Evolutionary conservation across 805 yeast genomes (phyloP).

Genomic region (Peterozyma toletana): DNA sequence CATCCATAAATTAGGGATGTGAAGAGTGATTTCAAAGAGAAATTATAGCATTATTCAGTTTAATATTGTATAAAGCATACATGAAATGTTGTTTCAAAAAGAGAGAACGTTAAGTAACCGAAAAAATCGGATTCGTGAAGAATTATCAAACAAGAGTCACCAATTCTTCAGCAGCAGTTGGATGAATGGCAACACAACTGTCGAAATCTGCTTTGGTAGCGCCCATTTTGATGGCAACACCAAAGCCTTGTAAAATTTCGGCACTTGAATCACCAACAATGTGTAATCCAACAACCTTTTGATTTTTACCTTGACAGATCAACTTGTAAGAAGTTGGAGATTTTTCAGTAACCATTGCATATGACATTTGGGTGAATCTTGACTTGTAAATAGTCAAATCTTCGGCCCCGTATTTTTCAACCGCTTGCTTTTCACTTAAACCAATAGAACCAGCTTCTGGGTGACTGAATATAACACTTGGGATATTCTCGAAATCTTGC

Average conservation of each 20-base stretch:
- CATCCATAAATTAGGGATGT: too few relatives aligned
- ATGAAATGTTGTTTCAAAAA: too few relatives aligned
- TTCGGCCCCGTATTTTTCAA: conserved; percentile 69
- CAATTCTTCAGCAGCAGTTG: conserved; percentile 96
- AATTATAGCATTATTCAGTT: too few relatives aligned
- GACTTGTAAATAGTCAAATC: conserved; percentile 78
- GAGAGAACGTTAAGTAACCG: too few relatives aligned
- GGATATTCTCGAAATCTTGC: conserved; percentile 80
- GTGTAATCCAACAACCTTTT: conserved; percentile 94
- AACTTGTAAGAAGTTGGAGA: conserved; percentile 85
- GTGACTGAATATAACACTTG: conserved; percentile 95
- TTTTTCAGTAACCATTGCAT: conserved; percentile 77
- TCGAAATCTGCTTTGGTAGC: conserved; percentile 97
- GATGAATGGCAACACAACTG: conserved; percentile 95
- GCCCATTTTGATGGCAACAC: conserved; percentile 98
- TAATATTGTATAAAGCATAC: too few relatives aligned
- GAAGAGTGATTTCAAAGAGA: too few relatives aligned
- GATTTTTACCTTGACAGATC: conserved; percentile 70
- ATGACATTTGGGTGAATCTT: conserved; percentile 86
- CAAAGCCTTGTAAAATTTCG: conserved; percentile 96
- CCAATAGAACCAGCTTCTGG: conserved; percentile 98
- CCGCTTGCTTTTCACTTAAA: conserved; percentile 71
- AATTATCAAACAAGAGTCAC: conserved; percentile 59
- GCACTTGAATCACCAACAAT: conserved; percentile 85
- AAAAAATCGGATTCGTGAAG: too few relatives aligned